Evolutionary conservation across 257 asterid species (phyloP).

Genomic region (Solanum bulbocastanum): DNA sequence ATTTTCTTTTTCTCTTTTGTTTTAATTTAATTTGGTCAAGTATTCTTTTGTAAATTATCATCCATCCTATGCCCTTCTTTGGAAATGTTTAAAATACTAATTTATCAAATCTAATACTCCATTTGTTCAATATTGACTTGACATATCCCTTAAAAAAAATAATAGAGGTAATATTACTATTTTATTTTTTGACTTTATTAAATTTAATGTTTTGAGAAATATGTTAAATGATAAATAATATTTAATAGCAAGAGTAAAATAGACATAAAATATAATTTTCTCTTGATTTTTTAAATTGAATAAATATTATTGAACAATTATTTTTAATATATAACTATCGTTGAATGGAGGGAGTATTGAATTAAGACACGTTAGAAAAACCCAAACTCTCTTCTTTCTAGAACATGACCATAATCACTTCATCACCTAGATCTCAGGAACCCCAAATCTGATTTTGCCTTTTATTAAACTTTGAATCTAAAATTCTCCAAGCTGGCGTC

Average conservation of each 20-base stretch:
- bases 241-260: no score
- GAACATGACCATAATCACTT: not conserved
- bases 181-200: no score
- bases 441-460: not conserved
- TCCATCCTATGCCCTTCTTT: not conserved
- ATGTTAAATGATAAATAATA: no score
- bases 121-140: no score
- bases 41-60: not conserved
- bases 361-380: not conserved
- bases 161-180: no score
- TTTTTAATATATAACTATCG: no score
- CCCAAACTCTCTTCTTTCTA: not conserved
- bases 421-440: not conserved
- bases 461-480: not conserved
- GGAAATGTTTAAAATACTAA: not conserved
- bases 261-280: no score
- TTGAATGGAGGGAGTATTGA: no score
- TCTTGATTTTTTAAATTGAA: no score
- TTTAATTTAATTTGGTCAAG: not conserved
- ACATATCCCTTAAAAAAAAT: no score
- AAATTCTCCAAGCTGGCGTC: not conserved
- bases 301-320: rapidly evolving
- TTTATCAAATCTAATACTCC: not conserved
- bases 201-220: no score
- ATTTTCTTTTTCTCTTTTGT: not conserved